phyloP scores from a whole-genome alignment of 2,329 filamentous ascomycete species.

The Cytospora leucostoma region DNA sequence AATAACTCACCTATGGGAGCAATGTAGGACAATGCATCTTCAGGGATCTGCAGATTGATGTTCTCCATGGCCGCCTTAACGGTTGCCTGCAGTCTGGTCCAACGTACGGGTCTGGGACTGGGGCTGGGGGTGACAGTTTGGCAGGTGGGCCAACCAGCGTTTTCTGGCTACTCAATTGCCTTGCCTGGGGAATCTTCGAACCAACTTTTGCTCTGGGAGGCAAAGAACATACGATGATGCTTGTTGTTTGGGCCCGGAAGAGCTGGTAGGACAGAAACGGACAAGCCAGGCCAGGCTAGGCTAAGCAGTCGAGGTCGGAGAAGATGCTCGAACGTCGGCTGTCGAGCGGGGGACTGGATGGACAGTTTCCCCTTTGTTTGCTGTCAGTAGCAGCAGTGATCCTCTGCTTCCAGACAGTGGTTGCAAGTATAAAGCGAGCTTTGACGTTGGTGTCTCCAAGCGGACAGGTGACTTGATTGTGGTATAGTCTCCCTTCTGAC shows the following conservation, averaged over 20 bases:
- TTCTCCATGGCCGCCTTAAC: conserved; percentile 42
- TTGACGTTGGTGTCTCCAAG: neutral
- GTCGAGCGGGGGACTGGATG: conserved; percentile 2
- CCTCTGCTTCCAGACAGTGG: neutral
- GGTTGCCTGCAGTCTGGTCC: conserved; percentile 18
- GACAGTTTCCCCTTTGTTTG: neutral
- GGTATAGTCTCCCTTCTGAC: neutral
- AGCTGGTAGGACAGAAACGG: neutral
- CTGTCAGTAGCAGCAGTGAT: neutral
- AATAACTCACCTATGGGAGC: conserved; percentile 57
- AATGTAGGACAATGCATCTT: conserved; percentile 51
- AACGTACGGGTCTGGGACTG: neutral
- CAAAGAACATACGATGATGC: neutral
- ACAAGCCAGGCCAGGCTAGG: neutral
- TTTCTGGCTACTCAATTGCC: neutral
- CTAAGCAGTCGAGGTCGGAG: neutral
- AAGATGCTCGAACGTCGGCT: neutral
- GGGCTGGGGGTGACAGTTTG: neutral
- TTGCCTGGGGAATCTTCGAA: conserved; percentile 13
- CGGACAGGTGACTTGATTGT: neutral
- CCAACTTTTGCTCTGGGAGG: neutral
- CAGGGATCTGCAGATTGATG: conserved; percentile 48
- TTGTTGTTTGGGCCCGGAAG: neutral
- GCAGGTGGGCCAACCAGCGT: neutral
- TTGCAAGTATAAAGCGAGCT: neutral